phyloP scores from a whole-genome alignment of 805 yeast genomes.

The Geotrichum ghanense region DNA sequence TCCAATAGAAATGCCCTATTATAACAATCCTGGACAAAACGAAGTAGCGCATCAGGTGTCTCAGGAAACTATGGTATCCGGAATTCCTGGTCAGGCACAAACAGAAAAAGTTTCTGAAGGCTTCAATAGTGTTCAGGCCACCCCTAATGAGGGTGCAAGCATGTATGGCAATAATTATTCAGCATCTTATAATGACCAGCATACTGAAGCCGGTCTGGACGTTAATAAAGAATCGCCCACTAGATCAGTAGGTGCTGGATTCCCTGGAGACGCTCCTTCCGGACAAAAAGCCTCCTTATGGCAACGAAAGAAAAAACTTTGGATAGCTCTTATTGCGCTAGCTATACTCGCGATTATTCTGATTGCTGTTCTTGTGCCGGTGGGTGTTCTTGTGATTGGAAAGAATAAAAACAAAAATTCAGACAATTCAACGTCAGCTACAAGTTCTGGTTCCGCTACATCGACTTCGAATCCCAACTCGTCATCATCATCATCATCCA shows the following conservation, averaged over 20 bases:
- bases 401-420: conserved; percentile 7
- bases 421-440: neutral
- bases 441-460: conserved; percentile 3
- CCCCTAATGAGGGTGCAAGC: too few species aligned
- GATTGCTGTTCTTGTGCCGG: conserved; percentile 21
- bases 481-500: conserved; percentile 2
- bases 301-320: conserved; percentile 3
- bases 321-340: conserved; percentile 5
- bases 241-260: neutral
- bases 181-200: neutral
- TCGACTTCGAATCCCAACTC: conserved; percentile 5
- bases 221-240: neutral
- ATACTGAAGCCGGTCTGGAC: neutral
- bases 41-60: too few species aligned
- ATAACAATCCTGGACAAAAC: too few species aligned
- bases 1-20: too few species aligned
- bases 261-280: neutral
- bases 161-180: conserved; percentile 1
- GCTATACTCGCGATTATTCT: conserved; percentile 11
- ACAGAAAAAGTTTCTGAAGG: too few species aligned
- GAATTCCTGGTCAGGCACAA: too few species aligned
- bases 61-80: too few species aligned
- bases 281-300: neutral
- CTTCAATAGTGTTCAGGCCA: too few species aligned
- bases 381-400: conserved; percentile 19